A percentile compares a stretch with the other conserved stretches of the same genome.
Conservation (phyloP, 2,329 filamentous ascomycete genomes). For the Diaporthe velutina region DNA sequence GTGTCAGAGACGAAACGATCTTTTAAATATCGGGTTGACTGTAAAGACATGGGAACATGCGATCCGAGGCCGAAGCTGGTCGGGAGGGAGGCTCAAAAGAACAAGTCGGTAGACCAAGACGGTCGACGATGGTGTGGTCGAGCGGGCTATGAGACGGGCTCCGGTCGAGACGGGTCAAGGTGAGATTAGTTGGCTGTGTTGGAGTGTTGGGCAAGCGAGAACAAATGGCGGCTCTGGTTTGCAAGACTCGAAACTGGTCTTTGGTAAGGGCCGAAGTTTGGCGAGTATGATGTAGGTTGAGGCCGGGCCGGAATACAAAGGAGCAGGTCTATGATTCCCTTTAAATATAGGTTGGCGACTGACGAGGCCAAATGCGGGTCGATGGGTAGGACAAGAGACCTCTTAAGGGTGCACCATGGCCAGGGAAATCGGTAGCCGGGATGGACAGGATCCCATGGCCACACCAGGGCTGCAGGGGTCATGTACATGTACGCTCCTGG, state of each 20-base stretch:
- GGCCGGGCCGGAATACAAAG: conserved; percentile 15
- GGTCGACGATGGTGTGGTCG: conserved; percentile 29
- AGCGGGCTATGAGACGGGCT: conserved; percentile 32
- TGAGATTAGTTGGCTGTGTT: conserved; percentile 35
- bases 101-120: conserved; percentile 9
- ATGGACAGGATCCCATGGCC: conserved; percentile 37
- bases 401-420: conserved; percentile 24
- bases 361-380: conserved; percentile 36
- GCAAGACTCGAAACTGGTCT: conserved; percentile 38
- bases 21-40: conserved; percentile 43
- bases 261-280: conserved; percentile 33
- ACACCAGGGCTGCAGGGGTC: conserved; percentile 25
- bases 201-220: not conserved
- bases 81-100: conserved; percentile 6
- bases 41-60: conserved; percentile 51
- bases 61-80: not conserved
- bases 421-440: conserved; percentile 32
- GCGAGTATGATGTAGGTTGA: conserved; percentile 13
- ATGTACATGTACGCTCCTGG: conserved; percentile 19
- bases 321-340: conserved; percentile 24
- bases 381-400: conserved; percentile 31
- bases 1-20: conserved; percentile 50
- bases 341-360: conserved; percentile 39
- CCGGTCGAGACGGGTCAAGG: conserved; percentile 37
- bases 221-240: conserved; percentile 20